Base-by-base conservation (phyloP, 208 protist genomes). In the Cochliopodium minus region DNA sequence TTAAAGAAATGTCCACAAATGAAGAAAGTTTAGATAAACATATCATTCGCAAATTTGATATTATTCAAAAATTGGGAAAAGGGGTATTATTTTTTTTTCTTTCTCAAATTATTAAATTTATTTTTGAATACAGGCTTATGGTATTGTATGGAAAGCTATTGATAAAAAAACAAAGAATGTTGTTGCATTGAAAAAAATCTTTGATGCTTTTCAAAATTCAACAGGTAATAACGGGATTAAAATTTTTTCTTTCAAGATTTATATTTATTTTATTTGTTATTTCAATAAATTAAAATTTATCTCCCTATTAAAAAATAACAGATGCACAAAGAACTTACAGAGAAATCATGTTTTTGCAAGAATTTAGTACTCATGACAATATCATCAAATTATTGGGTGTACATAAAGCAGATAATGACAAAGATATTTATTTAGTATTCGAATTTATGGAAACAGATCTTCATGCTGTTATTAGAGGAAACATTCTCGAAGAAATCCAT, bases 361-460 rank as follows among this genome's bases (percentile, higher is more conserved):
- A 83, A 48, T n/a, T n/a, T n/a, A 62, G 95, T 38, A 77, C 83
- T 28, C 91, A 96, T 69, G 87, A 92, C 22, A 95, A 96, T 70
- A 90, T 96, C 46, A 92, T 96, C 53, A 82, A 86, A 55, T 69
- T 97, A 25, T 72, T 90, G 30, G 85, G 95, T 58, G 92, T 97
- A 0, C 76, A 93, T 45, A 93, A 93, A 54, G 88, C 86, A 25
- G 78, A 89, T 48, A 95, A 95, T 64, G 87, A 96, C 58, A 77
- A 82, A 29, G 91, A 97, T 66, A 93, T 97, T 57, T 96, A 96
- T 65, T 72, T 97, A 11, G 83, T 94, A 7, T 97, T 97, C 59
- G 89, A 96, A 75, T 94, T 90, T 73, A 94, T 97, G 87, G 77
- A 86, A 28, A 83, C 79, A 10, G 81, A 87, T 63, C 53, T 87